Base-by-base conservation (phyloP, 2,329 filamentous ascomycete species). In the Pestalotiopsis sp. region DNA sequence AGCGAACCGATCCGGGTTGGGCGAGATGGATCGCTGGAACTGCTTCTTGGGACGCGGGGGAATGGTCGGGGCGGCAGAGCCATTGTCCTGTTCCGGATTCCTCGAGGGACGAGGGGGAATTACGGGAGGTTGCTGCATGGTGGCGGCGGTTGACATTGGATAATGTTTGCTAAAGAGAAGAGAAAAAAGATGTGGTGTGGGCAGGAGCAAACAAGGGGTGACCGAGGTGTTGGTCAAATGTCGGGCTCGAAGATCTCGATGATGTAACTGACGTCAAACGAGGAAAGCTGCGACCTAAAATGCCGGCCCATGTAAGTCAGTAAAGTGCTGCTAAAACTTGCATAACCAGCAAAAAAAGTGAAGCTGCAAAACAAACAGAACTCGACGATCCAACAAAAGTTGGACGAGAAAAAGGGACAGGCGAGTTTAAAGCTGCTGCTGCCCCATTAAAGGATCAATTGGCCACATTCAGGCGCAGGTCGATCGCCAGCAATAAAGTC, bases 1-100 rank as follows among this genome's bases (percentile, higher is more conserved):
- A 45, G 94, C 93, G 79, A 92, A 97, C 75, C 91, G 91, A 75
- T 93, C 91, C 73, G 91, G 89, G 73, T 89, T 88, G 58, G 93
- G 93, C 67, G 94, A 97, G 71, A 91, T 79, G 38, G 93, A 93
- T 80, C 94, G 92, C 72, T 94, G 91, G 74, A 90, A 77, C 78
- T 91, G 91, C 73, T 85, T 84, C 66, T 79, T 73, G 4, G 95
- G 95, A 71, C 95, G 92, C 70, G 94, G 92, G 72, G 95, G 95
- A 63, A 97, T 87, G 76, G 88, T 89, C 70, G 95, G 94, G 57
- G 88, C 72, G 66, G 76, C 73, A 5, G 75, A 63, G 31, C 79
- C 73, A 66, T 81, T 77, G 69, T 82, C 79, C 71, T 82, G 84
- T 66, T 87, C 86, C 73, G 84, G 82, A 72, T 78, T 81, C 76